Evolutionary conservation across 2,329 filamentous ascomycete species (phyloP).

Genomic region (Aspergillus uvarum): DNA sequence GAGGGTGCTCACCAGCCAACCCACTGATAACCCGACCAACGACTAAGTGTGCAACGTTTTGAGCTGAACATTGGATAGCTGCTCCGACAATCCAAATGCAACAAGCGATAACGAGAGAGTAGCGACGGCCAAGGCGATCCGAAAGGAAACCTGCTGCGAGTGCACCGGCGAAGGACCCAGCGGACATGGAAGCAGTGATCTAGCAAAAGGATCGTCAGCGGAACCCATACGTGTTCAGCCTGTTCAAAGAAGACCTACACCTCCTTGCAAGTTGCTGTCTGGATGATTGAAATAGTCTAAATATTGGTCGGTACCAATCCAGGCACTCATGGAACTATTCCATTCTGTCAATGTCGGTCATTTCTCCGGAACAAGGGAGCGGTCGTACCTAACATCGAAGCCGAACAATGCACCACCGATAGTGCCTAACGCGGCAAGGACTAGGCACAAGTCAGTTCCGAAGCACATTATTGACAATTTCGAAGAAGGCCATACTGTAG

Average conservation of each 20-base stretch:
- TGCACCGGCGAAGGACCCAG: conserved; percentile 67
- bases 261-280: conserved; percentile 38
- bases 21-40: conserved; percentile 52
- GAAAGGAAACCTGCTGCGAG: conserved; percentile 39
- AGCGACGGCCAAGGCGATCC: conserved; percentile 41
- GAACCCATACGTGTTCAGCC: not conserved
- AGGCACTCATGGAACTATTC: conserved; percentile 40
- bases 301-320: conserved; percentile 53
- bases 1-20: conserved; percentile 23
- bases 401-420: conserved; percentile 59
- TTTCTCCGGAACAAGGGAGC: conserved; percentile 27
- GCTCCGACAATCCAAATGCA: conserved; percentile 38
- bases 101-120: conserved; percentile 40
- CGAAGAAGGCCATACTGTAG: conserved; percentile 13
- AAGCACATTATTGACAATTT: not conserved
- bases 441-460: conserved; percentile 10
- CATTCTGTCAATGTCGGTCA: too few relatives aligned
- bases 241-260: conserved; percentile 21
- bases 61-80: conserved; percentile 32
- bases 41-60: conserved; percentile 41
- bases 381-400: conserved; percentile 59
- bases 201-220: conserved; percentile 35
- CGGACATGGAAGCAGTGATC: conserved; percentile 71
- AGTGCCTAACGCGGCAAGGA: conserved; percentile 57
- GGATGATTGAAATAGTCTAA: conserved; percentile 56